A percentile compares a stretch with the other conserved stretches of the same genome.
These are phyloP conservation scores for Exserohilum rostratum DNA, from an alignment of 2,329 filamentous ascomycete species.

Conservation along the genomic window DNA sequence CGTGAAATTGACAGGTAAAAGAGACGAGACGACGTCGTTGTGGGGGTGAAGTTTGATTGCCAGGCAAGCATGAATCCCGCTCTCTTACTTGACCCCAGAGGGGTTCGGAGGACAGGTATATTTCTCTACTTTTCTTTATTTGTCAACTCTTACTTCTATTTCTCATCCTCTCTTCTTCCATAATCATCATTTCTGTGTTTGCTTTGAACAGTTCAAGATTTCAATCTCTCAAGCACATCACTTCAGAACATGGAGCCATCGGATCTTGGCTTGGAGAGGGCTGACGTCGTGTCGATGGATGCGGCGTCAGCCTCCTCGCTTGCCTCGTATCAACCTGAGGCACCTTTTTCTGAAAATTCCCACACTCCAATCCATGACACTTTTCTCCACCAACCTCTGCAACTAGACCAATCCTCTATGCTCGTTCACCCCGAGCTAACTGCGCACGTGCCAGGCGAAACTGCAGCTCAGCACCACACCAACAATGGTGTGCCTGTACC, in stretches of 20 bases:
- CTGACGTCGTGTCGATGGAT: neutral
- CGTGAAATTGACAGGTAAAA: conserved; percentile 1
- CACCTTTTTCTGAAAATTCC: neutral
- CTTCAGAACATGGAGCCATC: conserved; percentile 1
- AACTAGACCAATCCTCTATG: conserved; percentile 3
- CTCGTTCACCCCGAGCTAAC: conserved; percentile 25
- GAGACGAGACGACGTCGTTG: conserved; percentile 2
- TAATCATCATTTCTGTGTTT: neutral
- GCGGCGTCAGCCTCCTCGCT: neutral
- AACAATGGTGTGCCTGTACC: conserved; percentile 17
- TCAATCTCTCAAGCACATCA: neutral
- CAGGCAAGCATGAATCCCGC: conserved; percentile 31
- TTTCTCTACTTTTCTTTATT: conserved; percentile 4
- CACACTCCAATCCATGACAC: neutral
- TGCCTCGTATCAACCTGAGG: neutral
- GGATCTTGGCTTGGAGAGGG: neutral
- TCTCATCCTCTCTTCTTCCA: neutral
- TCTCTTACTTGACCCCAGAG: conserved; percentile 34
- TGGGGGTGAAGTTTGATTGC: too few relatives aligned
- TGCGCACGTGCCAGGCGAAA: conserved; percentile 25
- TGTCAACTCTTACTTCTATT: neutral
- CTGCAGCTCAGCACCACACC: conserved; percentile 17
- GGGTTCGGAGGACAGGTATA: conserved; percentile 35
- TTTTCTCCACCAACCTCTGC: neutral
- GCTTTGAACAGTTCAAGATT: neutral